Conservation (phyloP, 1,284 basidiomycete genomes). For the Rhodotorula sp. region DNA sequence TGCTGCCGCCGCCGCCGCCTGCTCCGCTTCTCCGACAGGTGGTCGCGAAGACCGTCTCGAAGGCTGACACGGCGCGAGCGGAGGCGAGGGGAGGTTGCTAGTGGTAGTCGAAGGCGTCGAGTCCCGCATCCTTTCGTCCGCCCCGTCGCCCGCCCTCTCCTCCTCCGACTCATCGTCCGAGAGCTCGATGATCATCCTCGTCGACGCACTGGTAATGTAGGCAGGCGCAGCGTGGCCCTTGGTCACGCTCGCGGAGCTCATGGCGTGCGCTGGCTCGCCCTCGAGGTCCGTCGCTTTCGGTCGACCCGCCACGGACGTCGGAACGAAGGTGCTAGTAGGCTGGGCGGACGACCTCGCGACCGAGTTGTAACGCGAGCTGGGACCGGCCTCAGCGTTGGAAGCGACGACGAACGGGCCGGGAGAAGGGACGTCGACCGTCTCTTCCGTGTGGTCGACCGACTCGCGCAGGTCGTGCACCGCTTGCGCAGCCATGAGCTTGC, state of each 20-base stretch:
- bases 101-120: background rate
- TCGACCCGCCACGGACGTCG: background rate
- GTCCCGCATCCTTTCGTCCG: background rate
- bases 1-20: too few relatives aligned
- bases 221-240: background rate
- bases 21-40: too few relatives aligned
- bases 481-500: background rate
- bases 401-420: conserved; percentile 12
- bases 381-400: background rate
- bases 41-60: too few relatives aligned
- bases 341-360: background rate
- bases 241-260: background rate
- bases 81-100: too few relatives aligned
- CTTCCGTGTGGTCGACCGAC: conserved; percentile 22
- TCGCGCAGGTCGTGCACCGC: conserved; percentile 6
- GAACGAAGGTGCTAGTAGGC: background rate
- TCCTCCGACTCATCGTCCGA: conserved; percentile 19
- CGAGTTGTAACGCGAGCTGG: background rate
- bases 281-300: conserved; percentile 28
- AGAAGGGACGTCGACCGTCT: background rate
- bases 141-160: background rate
- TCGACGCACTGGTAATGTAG: background rate
- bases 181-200: conserved; percentile 25
- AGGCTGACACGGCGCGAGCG: too few relatives aligned
- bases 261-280: background rate